Percentiles rank a stretch among this genome's conserved stretches.
Evolutionary conservation across 768 basidiomycete species (phyloP).

Genomic region (Lactifluus hygrophoroides): DNA sequence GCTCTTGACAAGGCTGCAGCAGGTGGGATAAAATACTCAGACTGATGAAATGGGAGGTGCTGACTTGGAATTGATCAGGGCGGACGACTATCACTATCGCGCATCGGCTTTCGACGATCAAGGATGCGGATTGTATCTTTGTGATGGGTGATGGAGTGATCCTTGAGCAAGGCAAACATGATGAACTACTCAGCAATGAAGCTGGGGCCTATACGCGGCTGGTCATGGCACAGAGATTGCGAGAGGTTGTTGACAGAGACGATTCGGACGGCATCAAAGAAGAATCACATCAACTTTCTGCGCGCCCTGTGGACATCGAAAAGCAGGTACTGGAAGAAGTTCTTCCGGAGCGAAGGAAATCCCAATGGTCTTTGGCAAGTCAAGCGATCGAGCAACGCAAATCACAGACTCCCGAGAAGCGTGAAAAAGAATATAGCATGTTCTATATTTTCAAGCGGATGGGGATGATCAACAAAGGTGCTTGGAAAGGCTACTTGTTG

Average conservation of each 20-base stretch:
- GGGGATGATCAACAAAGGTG: slow-evolving; percentile 47
- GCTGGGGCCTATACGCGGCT: slow-evolving; percentile 30
- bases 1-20: slow-evolving; percentile 41
- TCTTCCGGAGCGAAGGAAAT: slow-evolving; percentile 42
- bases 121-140: slow-evolving; percentile 33
- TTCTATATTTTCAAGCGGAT: slow-evolving; percentile 60
- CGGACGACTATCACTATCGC: slow-evolving; percentile 31
- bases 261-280: slow-evolving; percentile 7
- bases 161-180: too few species aligned
- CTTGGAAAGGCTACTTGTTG: slow-evolving; percentile 46
- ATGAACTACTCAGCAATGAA: too few species aligned
- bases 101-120: slow-evolving; percentile 21
- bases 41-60: neutral
- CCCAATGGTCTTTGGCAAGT: slow-evolving; percentile 54
- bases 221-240: slow-evolving; percentile 67
- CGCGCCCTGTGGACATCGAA: slow-evolving; percentile 32
- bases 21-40: neutral
- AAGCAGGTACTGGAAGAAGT: slow-evolving; percentile 47
- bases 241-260: slow-evolving; percentile 34
- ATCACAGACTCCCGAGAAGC: slow-evolving; percentile 23
- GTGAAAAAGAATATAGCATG: slow-evolving; percentile 34
- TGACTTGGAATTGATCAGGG: slow-evolving; percentile 4
- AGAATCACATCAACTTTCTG: neutral
- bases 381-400: slow-evolving; percentile 45
- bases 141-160: slow-evolving; percentile 31